A percentile compares a stretch with the other conserved stretches of the same genome.
phyloP scores from a whole-genome alignment of 2,329 filamentous ascomycete species.

The Nemania sp. region DNA sequence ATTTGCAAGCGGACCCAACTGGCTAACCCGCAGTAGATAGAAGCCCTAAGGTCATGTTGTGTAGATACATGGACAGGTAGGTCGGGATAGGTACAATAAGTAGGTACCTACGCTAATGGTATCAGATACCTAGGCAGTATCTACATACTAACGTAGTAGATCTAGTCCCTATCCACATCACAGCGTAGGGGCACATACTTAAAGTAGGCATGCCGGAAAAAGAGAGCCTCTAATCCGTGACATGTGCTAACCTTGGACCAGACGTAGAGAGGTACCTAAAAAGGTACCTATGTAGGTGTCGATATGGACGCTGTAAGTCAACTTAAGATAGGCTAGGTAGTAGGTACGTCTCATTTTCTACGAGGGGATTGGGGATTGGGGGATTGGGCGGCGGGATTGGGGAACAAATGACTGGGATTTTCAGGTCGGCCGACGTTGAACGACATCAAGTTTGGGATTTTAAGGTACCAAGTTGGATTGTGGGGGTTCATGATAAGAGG shows the following conservation, averaged over 20 bases:
- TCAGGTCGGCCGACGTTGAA: neutral
- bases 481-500: slow-evolving; percentile 37
- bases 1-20: slow-evolving; percentile 7
- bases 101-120: too few relatives aligned
- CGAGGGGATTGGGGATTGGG: slow-evolving; percentile 3
- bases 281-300: neutral
- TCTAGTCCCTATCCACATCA: too few relatives aligned
- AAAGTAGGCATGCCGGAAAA: slow-evolving; percentile 15
- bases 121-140: too few relatives aligned
- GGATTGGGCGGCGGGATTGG: slow-evolving; percentile 15
- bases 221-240: slow-evolving; percentile 29
- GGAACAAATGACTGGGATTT: slow-evolving; percentile 20
- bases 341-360: neutral
- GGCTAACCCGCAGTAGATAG: neutral
- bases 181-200: neutral
- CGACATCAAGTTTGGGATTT: slow-evolving; percentile 10
- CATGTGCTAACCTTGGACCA: slow-evolving; percentile 14
- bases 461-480: slow-evolving; percentile 23
- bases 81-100: too few relatives aligned
- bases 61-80: neutral
- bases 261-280: slow-evolving; percentile 5
- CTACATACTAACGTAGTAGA: too few relatives aligned
- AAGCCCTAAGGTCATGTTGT: neutral
- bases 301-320: too few relatives aligned
- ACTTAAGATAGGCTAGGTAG: too few relatives aligned